Base-by-base conservation (phyloP, 179 eudicot species). In the Silene noctiflora region DNA sequence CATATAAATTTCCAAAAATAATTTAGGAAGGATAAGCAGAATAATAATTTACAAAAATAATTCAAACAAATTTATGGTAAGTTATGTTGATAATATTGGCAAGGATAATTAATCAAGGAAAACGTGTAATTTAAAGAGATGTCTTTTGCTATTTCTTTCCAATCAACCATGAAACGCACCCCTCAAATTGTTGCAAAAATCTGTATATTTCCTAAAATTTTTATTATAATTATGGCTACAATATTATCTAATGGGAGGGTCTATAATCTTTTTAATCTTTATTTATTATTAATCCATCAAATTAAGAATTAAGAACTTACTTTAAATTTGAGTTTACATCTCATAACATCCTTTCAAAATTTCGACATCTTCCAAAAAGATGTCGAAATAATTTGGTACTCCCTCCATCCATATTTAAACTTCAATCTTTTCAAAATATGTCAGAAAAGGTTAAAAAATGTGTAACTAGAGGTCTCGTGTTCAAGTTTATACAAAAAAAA, bases 1-100 rank as follows among this genome's bases (percentile, higher is more conserved):
- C 16, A 70, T 42, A 56, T 29, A 29, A 13, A 13, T 56, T 72
- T 2, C 65, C 51, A 31, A 58, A 72, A 56, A 31, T 72, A 72
- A n/a, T 1, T 27, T 55, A 13, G 10, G 44, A 19, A 42, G 2
- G 6, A 19, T 31, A 55, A 31, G 29, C 21, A 29, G 17, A 17
- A 58, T 72, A 17, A 17, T 72, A 29, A 56, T 72, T 29, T n/a
- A 8, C 20, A 58, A 19, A 72, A 19, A 56, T 24, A 19, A 8
- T 17, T 3, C 2, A 4, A 17, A 2, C 3, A 3, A 20, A 33
- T n/a, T 56, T 67, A 67, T 51, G 73, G 78, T 0, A 76, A 67
- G 10, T 31, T 19, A 3, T 55, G 24, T 67, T 51, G 16, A 27
- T 51, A 51, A 51, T 51, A 65, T 66, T 76, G 29, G 73, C 6